Conservation (phyloP, 306 rosid species). For the Vigna hirtella region DNA sequence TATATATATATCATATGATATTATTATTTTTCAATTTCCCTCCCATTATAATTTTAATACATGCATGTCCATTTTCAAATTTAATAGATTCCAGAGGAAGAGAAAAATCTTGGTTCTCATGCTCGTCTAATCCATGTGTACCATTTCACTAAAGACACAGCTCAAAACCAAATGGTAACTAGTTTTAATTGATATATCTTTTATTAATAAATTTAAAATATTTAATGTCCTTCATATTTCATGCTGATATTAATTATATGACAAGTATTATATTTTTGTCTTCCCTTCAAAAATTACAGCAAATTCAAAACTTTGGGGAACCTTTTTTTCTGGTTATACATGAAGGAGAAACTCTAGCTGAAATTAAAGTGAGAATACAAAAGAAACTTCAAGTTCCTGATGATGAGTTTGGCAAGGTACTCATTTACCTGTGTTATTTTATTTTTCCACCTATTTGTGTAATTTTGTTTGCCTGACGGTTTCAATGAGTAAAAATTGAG, state of each 20-base stretch:
- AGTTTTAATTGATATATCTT: conserved; percentile 29
- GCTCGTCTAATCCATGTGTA: conserved; percentile 82
- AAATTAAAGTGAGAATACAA: conserved; percentile 73
- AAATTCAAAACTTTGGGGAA: conserved; percentile 88
- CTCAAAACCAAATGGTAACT: conserved; percentile 79
- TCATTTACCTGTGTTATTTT: conserved; percentile 2
- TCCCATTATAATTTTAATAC: neutral
- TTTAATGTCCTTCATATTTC: conserved; percentile 2
- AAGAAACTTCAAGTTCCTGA: conserved; percentile 79
- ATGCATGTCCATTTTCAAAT: conserved; percentile 12
- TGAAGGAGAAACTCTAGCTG: conserved; percentile 82
- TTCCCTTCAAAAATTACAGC: conserved; percentile 54
- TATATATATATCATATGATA: neutral
- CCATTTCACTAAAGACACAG: conserved; percentile 83
- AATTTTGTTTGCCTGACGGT: conserved; percentile 38
- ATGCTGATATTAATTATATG: neutral
- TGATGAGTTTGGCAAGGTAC: conserved; percentile 84
- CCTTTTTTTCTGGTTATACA: conserved; percentile 88
- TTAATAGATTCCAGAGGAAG: conserved; percentile 79
- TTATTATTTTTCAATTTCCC: conserved; percentile 5
- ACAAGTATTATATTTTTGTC: neutral
- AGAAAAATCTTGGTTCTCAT: conserved; percentile 73
- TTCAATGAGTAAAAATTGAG: neutral
- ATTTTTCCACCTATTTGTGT: neutral
- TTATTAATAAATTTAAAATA: neutral